Base-by-base conservation (phyloP, 495 filamentous ascomycete species). In the Emericellopsis terricola region DNA sequence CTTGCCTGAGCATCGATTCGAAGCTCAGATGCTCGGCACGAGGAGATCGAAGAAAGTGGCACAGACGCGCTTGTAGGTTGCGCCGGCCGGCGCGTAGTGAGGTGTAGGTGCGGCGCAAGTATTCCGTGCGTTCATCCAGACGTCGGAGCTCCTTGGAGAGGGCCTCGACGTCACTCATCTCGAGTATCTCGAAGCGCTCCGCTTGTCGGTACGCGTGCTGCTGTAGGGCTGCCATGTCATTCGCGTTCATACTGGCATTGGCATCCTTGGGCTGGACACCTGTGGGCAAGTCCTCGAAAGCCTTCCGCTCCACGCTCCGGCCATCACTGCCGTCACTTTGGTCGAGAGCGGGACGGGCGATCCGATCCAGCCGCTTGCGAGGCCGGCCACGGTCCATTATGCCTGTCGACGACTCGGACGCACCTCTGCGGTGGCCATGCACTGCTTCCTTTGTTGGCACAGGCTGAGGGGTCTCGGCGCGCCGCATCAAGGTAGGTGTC, bases 91-190 rank as follows among this genome's bases (percentile, higher is more conserved):
- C 59, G 8, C 76, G 62, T 11, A 83, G 63, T n/a, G 69, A 71
- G 27, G 65, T 72, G 43, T 78, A 71, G 0, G 74, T 81, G 39
- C 65, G 72, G 10, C 73, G 67, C 28, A 83, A 66, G 48, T 81
- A 81, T 38, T 80, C 73, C 32, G 70, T 76, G 27, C 75, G 64
- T 34, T 77, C 67, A 40, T 83, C 78, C n/a, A 83, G 58, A 26
- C 63, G 63, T 8, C 71, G 62, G 17, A 82, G 65, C 48, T 83
- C 78, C 65, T n/a, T 64, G 9, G 75, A 76, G 11, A 81, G 54
- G 13, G 54, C 56, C 28, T 77, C 71, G 13, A 83, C 77, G 36
- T 81, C 74, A 30, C 71, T 68, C 38, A 65, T 62, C 29, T 58
- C 55, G n/a, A 83, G 55, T 8, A 83, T 68, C 47, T 78, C 69